phyloP scores from a whole-genome alignment of 495 filamentous ascomycete species.

The Clavariopsis aquatica region DNA sequence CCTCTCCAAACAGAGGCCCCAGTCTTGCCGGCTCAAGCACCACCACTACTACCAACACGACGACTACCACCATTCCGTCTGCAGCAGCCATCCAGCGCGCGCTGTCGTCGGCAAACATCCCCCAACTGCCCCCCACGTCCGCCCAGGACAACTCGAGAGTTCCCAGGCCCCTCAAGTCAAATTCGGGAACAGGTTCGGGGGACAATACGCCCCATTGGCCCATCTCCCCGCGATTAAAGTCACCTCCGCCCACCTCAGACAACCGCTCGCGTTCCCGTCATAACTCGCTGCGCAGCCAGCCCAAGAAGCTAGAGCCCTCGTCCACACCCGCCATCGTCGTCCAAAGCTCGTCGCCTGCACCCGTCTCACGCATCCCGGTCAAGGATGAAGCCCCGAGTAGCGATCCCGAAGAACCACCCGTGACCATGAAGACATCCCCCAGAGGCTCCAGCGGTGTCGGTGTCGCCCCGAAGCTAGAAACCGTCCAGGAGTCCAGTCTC shows the following conservation, averaged over 20 bases:
- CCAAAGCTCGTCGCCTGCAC: constrained; percentile 54
- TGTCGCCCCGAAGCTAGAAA: constrained; percentile 74
- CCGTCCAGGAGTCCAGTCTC: constrained; percentile 87
- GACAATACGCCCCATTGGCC: constrained; percentile 67
- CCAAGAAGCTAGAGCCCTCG: constrained; percentile 25
- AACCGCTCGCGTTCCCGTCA: constrained; percentile 39
- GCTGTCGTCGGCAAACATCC: constrained; percentile 63
- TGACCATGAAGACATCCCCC: constrained; percentile 63
- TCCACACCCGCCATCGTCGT: constrained; percentile 55
- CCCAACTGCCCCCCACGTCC: constrained; percentile 55
- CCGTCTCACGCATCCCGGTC: constrained; percentile 49
- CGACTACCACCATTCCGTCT: constrained; percentile 58
- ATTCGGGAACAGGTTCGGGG: constrained; percentile 43
- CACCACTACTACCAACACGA: too few species aligned
- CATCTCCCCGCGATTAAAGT: constrained; percentile 64
- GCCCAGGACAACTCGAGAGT: constrained; percentile 59
- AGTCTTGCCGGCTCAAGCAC: constrained; percentile 49
- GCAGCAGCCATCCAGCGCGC: constrained; percentile 64
- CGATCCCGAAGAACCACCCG: constrained; percentile 57
- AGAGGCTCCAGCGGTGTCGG: constrained; percentile 68
- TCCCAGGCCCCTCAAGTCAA: constrained; percentile 61
- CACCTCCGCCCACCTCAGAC: constrained; percentile 61
- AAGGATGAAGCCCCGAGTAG: constrained; percentile 31
- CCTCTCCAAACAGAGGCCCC: constrained; percentile 62
- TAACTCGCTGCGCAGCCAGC: constrained; percentile 46